Conservation (phyloP, 1,284 basidiomycete species). For the Heterobasidion occidentale region DNA sequence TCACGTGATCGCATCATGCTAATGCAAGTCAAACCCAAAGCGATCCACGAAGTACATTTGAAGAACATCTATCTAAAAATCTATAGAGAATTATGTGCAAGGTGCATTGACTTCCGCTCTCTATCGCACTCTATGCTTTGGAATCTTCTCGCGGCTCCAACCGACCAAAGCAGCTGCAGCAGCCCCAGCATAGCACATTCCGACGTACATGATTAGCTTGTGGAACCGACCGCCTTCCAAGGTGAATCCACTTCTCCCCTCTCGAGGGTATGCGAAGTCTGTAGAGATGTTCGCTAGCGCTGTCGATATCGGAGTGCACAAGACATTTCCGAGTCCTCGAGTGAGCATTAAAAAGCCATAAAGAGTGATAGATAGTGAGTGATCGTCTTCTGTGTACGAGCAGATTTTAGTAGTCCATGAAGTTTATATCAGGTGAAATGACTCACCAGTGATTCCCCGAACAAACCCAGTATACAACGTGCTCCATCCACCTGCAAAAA, state of each 20-base stretch:
- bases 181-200: background rate
- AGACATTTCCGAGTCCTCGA: slow-evolving; percentile 18
- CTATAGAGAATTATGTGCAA: background rate
- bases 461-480: slow-evolving; percentile 19
- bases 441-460: slow-evolving; percentile 13
- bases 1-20: too few species aligned
- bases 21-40: too few species aligned
- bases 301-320: slow-evolving; percentile 12
- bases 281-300: slow-evolving; percentile 2
- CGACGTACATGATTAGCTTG: background rate
- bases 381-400: slow-evolving; percentile 17
- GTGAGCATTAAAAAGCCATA: slow-evolving; percentile 21
- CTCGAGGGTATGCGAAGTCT: background rate
- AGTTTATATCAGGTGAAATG: background rate
- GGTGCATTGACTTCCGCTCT: background rate
- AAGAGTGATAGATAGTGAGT: slow-evolving; percentile 16
- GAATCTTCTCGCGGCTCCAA: background rate
- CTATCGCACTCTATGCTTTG: background rate
- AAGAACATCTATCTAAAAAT: background rate
- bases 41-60: background rate
- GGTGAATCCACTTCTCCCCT: slow-evolving; percentile 3
- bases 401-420: background rate
- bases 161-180: background rate
- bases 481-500: slow-evolving; percentile 19
- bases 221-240: background rate